phyloP scores from a whole-genome alignment of 768 basidiomycete genomes.

The Termitomyces heimii region DNA sequence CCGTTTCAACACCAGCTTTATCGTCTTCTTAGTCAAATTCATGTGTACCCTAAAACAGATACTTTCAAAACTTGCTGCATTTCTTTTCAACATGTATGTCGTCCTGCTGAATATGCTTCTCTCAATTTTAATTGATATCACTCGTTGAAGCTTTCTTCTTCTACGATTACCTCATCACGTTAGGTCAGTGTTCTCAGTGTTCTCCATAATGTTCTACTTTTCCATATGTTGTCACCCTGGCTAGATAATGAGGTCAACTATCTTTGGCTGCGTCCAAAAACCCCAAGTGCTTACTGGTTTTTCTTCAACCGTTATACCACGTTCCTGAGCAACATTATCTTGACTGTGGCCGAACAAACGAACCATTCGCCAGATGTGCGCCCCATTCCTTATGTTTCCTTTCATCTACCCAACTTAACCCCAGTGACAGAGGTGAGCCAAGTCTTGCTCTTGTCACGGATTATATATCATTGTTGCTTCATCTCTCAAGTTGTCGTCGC shows the following conservation, averaged over 20 bases:
- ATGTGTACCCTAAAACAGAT: slow-evolving; percentile 9
- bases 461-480: background rate
- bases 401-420: background rate
- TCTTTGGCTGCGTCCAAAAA: slow-evolving; percentile 39
- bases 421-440: slow-evolving; percentile 9
- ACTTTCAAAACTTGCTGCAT: slow-evolving; percentile 23
- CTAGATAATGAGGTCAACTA: slow-evolving; percentile 32
- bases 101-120: background rate
- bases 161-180: slow-evolving; percentile 33
- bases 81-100: slow-evolving; percentile 28
- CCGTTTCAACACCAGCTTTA: background rate
- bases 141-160: slow-evolving; percentile 27
- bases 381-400: background rate
- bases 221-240: background rate
- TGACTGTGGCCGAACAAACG: slow-evolving; percentile 22
- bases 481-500: slow-evolving; percentile 29
- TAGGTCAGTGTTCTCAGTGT: slow-evolving; percentile 20
- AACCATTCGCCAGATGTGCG: slow-evolving; percentile 19
- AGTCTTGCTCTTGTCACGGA: background rate
- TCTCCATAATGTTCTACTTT: background rate
- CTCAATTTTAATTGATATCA: background rate
- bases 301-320: slow-evolving; percentile 45
- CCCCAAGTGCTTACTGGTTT: slow-evolving; percentile 35
- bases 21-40: background rate
- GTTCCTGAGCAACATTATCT: slow-evolving; percentile 30